These are phyloP conservation scores for Amaranthus tricolor DNA, from an alignment of 179 eudicot genomes.

Conservation along the genomic window DNA sequence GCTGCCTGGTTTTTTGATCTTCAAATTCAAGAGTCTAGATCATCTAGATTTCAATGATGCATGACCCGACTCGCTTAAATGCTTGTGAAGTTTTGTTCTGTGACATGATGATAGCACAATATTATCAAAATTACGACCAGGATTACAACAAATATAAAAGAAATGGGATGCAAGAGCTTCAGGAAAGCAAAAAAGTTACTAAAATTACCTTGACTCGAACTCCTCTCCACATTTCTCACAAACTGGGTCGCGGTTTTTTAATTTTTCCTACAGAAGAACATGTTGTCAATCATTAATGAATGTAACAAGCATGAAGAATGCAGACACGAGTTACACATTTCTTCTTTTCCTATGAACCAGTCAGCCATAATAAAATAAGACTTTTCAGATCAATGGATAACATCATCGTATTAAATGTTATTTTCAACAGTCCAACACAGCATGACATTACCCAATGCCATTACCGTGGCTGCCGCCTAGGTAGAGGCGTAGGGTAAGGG, in stretches of 20 bases:
- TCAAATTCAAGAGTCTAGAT: slow-evolving; percentile 5
- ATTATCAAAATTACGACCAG: background rate
- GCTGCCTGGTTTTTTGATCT: background rate
- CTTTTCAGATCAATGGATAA: background rate
- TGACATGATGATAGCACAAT: slow-evolving; percentile 11
- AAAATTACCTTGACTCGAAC: slow-evolving; percentile 77
- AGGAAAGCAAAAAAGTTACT: background rate
- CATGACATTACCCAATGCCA: too few species aligned
- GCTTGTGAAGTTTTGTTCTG: slow-evolving; percentile 79
- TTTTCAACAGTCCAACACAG: background rate
- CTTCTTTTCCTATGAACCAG: background rate
- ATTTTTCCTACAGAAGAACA: slow-evolving; percentile 42
- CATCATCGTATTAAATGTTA: background rate
- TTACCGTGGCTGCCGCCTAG: too few species aligned
- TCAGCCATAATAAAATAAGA: background rate
- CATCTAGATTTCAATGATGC: slow-evolving; percentile 61
- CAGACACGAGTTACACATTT: background rate
- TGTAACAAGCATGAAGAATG: background rate
- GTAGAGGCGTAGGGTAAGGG: too few species aligned
- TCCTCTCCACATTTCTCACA: slow-evolving; percentile 85
- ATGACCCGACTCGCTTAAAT: slow-evolving; percentile 80
- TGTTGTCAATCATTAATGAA: background rate
- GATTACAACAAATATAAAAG: background rate
- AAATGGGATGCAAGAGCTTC: background rate
- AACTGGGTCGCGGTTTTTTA: slow-evolving; percentile 39